These are phyloP conservation scores for Citrus maxima DNA, from an alignment of 345 rosid species.

Conservation along the genomic window DNA sequence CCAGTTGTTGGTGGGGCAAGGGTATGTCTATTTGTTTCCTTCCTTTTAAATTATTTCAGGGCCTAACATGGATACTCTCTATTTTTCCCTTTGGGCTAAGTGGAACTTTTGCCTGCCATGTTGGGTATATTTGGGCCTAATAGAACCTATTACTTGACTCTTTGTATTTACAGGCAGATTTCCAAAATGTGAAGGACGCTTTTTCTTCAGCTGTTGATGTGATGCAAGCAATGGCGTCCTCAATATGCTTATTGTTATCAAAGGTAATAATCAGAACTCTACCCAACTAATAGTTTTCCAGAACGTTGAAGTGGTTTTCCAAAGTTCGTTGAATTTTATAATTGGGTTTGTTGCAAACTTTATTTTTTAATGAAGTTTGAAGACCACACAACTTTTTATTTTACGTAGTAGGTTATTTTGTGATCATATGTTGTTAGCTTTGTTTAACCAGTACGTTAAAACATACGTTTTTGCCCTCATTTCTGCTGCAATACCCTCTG, in stretches of 20 bases:
- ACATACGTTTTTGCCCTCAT: background rate
- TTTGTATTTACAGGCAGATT: conserved; percentile 56
- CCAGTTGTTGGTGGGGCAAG: conserved; percentile 79
- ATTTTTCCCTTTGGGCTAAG: background rate
- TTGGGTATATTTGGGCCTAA: conserved; percentile 5
- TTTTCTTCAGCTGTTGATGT: conserved; percentile 84
- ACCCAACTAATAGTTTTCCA: background rate
- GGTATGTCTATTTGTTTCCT: conserved; percentile 33
- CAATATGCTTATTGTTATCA: conserved; percentile 56
- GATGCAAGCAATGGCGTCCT: conserved; percentile 86
- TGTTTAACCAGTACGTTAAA: background rate
- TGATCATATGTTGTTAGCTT: background rate
- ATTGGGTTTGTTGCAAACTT: background rate
- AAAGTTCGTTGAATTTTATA: background rate
- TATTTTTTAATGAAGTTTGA: background rate
- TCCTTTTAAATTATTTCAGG: background rate
- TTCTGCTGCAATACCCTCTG: background rate
- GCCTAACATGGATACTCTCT: background rate
- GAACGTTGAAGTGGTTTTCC: background rate
- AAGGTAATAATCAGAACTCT: conserved; percentile 41
- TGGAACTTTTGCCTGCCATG: background rate
- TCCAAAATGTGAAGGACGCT: conserved; percentile 69
- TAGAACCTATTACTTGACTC: background rate
- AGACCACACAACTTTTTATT: background rate
- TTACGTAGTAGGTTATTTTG: background rate